These are phyloP conservation scores for Hymenoscyphus salicellus DNA, from an alignment of 2,329 filamentous ascomycete genomes.

Conservation along the genomic window DNA sequence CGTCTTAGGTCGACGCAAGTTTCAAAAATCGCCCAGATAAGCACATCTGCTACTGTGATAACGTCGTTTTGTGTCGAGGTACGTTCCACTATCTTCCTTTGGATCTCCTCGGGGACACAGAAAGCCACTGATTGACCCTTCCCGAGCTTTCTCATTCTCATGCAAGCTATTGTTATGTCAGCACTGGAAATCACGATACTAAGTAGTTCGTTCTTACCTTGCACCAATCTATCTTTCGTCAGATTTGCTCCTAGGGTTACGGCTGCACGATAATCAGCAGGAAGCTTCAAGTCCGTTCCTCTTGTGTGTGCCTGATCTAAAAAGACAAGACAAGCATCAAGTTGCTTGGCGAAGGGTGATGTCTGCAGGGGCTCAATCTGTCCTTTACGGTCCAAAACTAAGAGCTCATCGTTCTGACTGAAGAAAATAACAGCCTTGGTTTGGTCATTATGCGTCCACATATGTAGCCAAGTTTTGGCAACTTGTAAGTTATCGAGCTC, in stretches of 20 bases:
- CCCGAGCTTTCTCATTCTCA: slow-evolving; percentile 67
- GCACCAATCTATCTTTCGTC: slow-evolving; percentile 66
- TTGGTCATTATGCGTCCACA: slow-evolving; percentile 13
- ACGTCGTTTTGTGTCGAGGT: not conserved
- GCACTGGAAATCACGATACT: not conserved
- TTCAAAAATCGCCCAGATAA: slow-evolving; percentile 58
- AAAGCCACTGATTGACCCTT: slow-evolving; percentile 65
- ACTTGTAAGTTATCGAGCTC: slow-evolving; percentile 58
- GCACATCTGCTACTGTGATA: slow-evolving; percentile 52
- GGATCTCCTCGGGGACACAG: slow-evolving; percentile 54
- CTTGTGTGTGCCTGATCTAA: slow-evolving; percentile 69
- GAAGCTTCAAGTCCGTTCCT: slow-evolving; percentile 66
- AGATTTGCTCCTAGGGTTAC: slow-evolving; percentile 64
- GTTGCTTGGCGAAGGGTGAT: slow-evolving; percentile 55
- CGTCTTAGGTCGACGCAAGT: slow-evolving; percentile 50
- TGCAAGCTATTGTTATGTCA: slow-evolving; percentile 52
- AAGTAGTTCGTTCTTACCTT: slow-evolving; percentile 47
- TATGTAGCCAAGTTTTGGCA: slow-evolving; percentile 51
- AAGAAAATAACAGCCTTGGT: slow-evolving; percentile 56
- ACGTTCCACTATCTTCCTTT: slow-evolving; percentile 46
- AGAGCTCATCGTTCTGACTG: slow-evolving; percentile 51
- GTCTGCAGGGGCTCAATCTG: slow-evolving; percentile 49
- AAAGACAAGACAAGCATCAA: slow-evolving; percentile 62
- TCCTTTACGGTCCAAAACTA: slow-evolving; percentile 49
- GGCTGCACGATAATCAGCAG: slow-evolving; percentile 55